Percentiles rank a stretch among this genome's conserved stretches.
phyloP scores from a whole-genome alignment of 495 filamentous ascomycete genomes.

The Lasiosphaeria miniovina region DNA sequence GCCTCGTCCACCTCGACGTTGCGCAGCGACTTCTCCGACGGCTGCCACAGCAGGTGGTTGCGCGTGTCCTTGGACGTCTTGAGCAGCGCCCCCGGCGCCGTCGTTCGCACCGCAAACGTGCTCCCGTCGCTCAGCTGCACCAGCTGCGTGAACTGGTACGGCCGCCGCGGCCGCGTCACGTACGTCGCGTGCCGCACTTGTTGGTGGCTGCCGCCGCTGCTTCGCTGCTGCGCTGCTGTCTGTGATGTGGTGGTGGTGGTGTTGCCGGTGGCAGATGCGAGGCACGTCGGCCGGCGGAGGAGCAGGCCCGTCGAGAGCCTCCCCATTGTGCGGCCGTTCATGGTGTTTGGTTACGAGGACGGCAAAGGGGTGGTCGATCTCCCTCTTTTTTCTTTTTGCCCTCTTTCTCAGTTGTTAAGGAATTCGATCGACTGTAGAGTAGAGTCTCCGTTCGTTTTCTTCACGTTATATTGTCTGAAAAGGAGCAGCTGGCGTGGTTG shows the following conservation, averaged over 20 bases:
- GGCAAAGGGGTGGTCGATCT: background rate
- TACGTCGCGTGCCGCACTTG: slow-evolving; percentile 80
- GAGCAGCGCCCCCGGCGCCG: slow-evolving; percentile 76
- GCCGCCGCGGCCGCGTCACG: slow-evolving; percentile 79
- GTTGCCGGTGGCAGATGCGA: slow-evolving; percentile 17
- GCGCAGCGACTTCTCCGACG: slow-evolving; percentile 66
- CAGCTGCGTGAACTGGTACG: slow-evolving; percentile 95
- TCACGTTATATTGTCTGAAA: no score
- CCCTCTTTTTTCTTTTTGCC: background rate
- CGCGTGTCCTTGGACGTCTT: slow-evolving; percentile 76
- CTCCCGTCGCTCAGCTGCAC: slow-evolving; percentile 90
- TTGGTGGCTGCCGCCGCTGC: slow-evolving; percentile 1
- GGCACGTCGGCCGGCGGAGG: slow-evolving; percentile 18
- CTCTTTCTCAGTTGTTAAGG: background rate
- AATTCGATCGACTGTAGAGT: background rate
- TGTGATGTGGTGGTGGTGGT: slow-evolving; percentile 8
- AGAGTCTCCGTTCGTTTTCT: background rate
- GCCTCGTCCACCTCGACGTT: slow-evolving; percentile 96
- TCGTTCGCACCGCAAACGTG: slow-evolving; percentile 84
- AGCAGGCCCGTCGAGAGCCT: slow-evolving; percentile 30
- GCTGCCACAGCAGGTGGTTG: slow-evolving; percentile 91
- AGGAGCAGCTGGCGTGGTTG: no score
- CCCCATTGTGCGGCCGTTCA: slow-evolving; percentile 23
- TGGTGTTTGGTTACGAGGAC: background rate
- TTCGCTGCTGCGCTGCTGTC: slow-evolving; percentile 31